phyloP scores from a whole-genome alignment of 2,329 filamentous ascomycete genomes.

The Penicillium sp. region DNA sequence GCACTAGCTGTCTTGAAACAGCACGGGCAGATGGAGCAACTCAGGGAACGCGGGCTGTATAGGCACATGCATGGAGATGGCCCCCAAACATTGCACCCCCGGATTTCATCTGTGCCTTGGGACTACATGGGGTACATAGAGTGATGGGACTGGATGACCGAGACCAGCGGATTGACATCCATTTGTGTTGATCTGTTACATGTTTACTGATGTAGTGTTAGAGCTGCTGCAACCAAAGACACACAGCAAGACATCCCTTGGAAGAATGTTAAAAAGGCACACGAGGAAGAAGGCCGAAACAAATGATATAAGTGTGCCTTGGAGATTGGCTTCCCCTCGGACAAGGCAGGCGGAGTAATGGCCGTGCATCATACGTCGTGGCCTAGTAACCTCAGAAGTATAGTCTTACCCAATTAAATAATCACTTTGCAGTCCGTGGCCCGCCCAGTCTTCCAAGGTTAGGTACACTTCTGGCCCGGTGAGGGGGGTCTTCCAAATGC shows the following conservation, averaged over 20 bases:
- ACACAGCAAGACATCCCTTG: too few relatives aligned
- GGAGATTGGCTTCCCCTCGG: background rate
- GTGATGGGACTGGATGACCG: too few relatives aligned
- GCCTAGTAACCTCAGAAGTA: background rate
- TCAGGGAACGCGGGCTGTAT: background rate
- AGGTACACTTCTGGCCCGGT: background rate
- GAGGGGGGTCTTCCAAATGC: background rate
- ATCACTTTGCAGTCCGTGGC: constrained; percentile 3
- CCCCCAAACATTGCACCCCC: background rate
- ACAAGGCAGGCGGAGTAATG: constrained; percentile 1
- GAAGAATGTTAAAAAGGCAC: too few relatives aligned
- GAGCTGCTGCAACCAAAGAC: too few relatives aligned
- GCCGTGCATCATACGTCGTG: constrained; percentile 12
- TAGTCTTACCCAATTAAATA: constrained; percentile 6
- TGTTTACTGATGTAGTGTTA: too few relatives aligned
- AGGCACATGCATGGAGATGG: background rate
- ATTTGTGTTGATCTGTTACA: too few relatives aligned
- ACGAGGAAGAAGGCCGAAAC: too few relatives aligned
- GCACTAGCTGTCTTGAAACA: background rate
- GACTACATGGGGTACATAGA: too few relatives aligned
- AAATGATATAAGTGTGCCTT: background rate
- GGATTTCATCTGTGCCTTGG: background rate
- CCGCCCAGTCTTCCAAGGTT: background rate
- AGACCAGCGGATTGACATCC: too few relatives aligned
- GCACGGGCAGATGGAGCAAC: background rate